Conservation (phyloP, 176 grass and related monocot genomes). For the Triticum urartu region DNA sequence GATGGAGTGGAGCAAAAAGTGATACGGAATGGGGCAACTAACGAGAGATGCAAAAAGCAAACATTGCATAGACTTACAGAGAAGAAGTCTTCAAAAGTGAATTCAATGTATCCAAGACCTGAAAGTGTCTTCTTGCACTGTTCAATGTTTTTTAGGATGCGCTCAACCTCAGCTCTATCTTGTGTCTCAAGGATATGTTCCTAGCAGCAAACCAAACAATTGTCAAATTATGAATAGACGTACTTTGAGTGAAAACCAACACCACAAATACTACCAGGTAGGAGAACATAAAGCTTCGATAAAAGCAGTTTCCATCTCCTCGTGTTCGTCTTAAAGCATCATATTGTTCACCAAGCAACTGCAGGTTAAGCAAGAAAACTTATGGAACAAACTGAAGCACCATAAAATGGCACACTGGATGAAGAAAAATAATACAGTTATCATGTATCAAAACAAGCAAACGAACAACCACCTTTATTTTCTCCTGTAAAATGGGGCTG, state of each 20-base stretch:
- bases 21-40: not conserved
- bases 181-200: conserved; percentile 93
- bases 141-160: conserved; percentile 76
- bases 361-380: conserved; percentile 35
- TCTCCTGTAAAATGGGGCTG: conserved; percentile 87
- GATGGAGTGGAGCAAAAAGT: not conserved
- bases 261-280: conserved; percentile 62
- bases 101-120: conserved; percentile 84
- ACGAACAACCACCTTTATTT: conserved; percentile 76
- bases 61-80: conserved; percentile 51
- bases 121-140: conserved; percentile 64
- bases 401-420: not conserved
- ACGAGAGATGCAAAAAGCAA: conserved; percentile 10
- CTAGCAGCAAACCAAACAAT: conserved; percentile 45
- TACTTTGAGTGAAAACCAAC: not conserved
- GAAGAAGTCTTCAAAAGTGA: conserved; percentile 98
- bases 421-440: conserved; percentile 9
- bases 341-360: conserved; percentile 93
- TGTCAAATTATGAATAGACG: not conserved
- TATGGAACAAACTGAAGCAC: conserved; percentile 42
- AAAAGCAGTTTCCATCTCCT: conserved; percentile 99
- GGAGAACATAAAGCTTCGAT: conserved; percentile 99
- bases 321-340: conserved; percentile 87
- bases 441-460: conserved; percentile 26
- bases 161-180: conserved; percentile 79